Percentiles rank a stretch among this genome's conserved stretches.
These are phyloP conservation scores for Magnusiomyces ingens DNA, from an alignment of 1,139 yeast genomes.

Conservation along the genomic window DNA sequence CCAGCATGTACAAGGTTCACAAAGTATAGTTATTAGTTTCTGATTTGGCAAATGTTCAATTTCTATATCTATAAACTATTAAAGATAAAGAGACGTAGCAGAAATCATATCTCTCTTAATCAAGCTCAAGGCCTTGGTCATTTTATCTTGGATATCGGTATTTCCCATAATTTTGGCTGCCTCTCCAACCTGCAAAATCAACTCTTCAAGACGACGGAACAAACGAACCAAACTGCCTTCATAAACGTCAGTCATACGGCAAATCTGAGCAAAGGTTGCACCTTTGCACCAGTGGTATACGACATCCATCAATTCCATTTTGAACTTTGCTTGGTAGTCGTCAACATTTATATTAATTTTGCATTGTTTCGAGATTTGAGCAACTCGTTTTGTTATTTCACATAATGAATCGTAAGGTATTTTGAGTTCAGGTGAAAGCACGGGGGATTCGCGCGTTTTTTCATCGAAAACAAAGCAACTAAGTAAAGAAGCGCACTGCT, in stretches of 20 bases:
- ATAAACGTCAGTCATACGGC: slow-evolving; percentile 97
- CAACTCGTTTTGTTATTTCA: slow-evolving; percentile 85
- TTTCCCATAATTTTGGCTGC: slow-evolving; percentile 95
- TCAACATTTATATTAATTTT: slow-evolving; percentile 84
- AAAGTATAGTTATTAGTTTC: too few species aligned
- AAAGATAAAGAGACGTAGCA: slow-evolving; percentile 84
- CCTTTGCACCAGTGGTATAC: slow-evolving; percentile 97
- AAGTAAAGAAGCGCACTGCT: slow-evolving; percentile 84
- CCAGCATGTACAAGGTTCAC: too few species aligned
- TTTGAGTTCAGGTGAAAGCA: slow-evolving; percentile 77
- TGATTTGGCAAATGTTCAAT: too few species aligned
- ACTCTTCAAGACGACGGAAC: slow-evolving; percentile 89
- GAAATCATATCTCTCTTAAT: slow-evolving; percentile 95
- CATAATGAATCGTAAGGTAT: slow-evolving; percentile 84
- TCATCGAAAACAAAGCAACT: slow-evolving; percentile 98
- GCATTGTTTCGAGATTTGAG: slow-evolving; percentile 81
- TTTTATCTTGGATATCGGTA: slow-evolving; percentile 73
- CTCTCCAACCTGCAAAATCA: slow-evolving; percentile 78
- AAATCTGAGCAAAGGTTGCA: slow-evolving; percentile 89
- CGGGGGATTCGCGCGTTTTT: slow-evolving; percentile 81
- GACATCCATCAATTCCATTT: slow-evolving; percentile 93
- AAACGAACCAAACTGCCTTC: slow-evolving; percentile 94
- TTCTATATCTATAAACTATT: slow-evolving; percentile 12
- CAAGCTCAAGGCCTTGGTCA: slow-evolving; percentile 77
- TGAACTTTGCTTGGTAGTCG: slow-evolving; percentile 84